phyloP scores from a whole-genome alignment of 192 early-diverging fungal genomes.

The Coemansia sp. region DNA sequence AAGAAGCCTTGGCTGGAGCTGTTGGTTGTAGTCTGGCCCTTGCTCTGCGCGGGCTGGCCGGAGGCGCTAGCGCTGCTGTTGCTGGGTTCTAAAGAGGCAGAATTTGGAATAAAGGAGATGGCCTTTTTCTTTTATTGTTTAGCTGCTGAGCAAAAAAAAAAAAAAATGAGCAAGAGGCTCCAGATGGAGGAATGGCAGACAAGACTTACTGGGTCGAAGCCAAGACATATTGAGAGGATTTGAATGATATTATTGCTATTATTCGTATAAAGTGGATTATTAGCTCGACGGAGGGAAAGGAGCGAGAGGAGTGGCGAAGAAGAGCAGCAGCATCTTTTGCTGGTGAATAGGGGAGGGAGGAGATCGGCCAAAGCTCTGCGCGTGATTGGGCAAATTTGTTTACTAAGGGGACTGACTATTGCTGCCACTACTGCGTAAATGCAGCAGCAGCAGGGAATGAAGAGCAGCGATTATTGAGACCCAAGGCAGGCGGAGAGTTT shows the following conservation, averaged over 20 bases:
- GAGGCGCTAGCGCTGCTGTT: constrained; percentile 2
- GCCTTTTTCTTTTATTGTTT: neutral
- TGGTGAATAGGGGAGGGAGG: too few species aligned
- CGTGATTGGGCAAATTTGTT: too few species aligned
- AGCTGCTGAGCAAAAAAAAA: neutral
- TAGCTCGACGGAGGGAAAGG: neutral
- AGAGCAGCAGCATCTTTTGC: too few species aligned
- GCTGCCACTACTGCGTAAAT: constrained; percentile 1
- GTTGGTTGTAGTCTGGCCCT: neutral
- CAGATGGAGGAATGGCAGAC: neutral
- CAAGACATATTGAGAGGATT: constrained; percentile 37
- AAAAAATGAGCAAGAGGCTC: neutral
- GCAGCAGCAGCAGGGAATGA: constrained; percentile 10
- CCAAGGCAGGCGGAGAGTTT: constrained; percentile 23
- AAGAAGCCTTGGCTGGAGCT: constrained; percentile 18
- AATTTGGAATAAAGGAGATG: too few species aligned
- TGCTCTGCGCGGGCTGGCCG: neutral
- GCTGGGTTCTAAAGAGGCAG: constrained; percentile 15
- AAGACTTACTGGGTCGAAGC: constrained; percentile 52
- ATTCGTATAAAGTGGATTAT: neutral
- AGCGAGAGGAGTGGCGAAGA: neutral
- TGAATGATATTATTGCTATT: neutral
- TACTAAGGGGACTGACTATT: neutral
- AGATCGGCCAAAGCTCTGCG: too few species aligned
- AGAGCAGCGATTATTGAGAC: constrained; percentile 32